Base-by-base conservation (phyloP, 768 basidiomycete genomes). In the Tephrocybe rancida region DNA sequence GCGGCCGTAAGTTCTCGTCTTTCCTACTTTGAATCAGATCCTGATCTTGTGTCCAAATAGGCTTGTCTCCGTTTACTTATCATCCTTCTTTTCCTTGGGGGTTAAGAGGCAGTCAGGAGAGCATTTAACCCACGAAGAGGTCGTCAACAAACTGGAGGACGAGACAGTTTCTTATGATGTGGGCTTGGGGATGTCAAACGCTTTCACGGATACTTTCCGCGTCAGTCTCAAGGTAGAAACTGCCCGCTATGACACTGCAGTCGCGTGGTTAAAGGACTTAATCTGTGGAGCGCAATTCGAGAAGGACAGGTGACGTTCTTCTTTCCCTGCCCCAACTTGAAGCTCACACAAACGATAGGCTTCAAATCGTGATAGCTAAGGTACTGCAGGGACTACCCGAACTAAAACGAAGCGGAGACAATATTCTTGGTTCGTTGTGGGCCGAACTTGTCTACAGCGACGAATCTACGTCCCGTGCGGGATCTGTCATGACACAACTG, bases 311-410 rank as follows among this genome's bases (percentile, higher is more conserved):
- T 87, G 59, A 57, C 74, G 18, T 50, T 25, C 22, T 32, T 8
- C 9, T 19, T 4, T 34, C 19, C 27, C 6, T 18, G 3, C n/a
- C 9, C 25, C 48, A 5, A 34, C 34, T 37, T 22, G 34, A 19
- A 25, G 16, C 41, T 25, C 55, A 48, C 19, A 16, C 46, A 48
- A 44, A 29, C 38, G 24, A 54, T 52, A 96, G 95, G 45, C 73
- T 99, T 29, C 85, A 87, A 61, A 85, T 98, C 45, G 85, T 84
- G 24, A 77, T 91, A 42, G 92, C 94, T 14, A 98, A 97, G 70
- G 83, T 92, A 21, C 85, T 90, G 39, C 96, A 98, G 67, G 86
- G 86, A 18, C 77, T 99, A 27, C 96, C 97, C 2, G 88, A 94
- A 65, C 74, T 91, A 61, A 98, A 98, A 76, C 84, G 97, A 34